Percentiles rank a stretch among this genome's conserved stretches.
phyloP scores from a whole-genome alignment of 176 grass and related monocot species.

The Carex kokanica region DNA sequence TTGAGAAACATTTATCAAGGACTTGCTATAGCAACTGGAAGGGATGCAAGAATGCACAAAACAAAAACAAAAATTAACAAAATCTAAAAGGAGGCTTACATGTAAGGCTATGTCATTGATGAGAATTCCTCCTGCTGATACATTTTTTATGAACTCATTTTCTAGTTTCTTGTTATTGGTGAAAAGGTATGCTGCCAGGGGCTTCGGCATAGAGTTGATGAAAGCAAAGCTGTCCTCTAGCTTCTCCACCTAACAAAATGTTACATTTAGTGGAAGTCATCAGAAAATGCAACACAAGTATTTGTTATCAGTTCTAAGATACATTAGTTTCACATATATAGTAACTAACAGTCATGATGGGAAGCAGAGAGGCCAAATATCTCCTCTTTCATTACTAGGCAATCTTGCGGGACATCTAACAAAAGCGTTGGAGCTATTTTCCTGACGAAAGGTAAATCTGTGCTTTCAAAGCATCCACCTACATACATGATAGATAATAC shows the following conservation, averaged over 20 bases:
- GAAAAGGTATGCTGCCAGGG: conserved; percentile 88
- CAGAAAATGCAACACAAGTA: not conserved
- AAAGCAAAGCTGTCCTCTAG: conserved; percentile 60
- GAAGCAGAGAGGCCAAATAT: conserved; percentile 82
- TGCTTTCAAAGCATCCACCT: not conserved
- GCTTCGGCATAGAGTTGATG: conserved; percentile 60
- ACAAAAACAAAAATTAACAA: not conserved
- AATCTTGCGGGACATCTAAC: conserved; percentile 65
- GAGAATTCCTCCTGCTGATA: conserved; percentile 75
- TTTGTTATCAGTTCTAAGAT: not conserved
- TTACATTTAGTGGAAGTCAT: not conserved
- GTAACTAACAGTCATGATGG: conserved; percentile 64
- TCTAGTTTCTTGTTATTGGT: conserved; percentile 74
- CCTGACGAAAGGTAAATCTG: conserved; percentile 38
- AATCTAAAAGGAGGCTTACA: conserved; percentile 27
- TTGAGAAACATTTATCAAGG: not conserved
- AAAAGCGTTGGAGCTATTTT: conserved; percentile 77
- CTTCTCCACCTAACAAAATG: conserved; percentile 52
- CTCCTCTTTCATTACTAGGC: conserved; percentile 59
- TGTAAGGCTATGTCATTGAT: conserved; percentile 70
- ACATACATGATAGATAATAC: not conserved
- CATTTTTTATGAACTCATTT: conserved; percentile 45
- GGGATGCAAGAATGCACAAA: not conserved
- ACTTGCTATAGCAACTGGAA: too few relatives aligned
- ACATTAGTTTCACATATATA: not conserved